Percentiles rank a stretch among this genome's conserved stretches.
Conservation (phyloP, 2,329 filamentous ascomycete species). For the Colletotrichum higginsianum region DNA sequence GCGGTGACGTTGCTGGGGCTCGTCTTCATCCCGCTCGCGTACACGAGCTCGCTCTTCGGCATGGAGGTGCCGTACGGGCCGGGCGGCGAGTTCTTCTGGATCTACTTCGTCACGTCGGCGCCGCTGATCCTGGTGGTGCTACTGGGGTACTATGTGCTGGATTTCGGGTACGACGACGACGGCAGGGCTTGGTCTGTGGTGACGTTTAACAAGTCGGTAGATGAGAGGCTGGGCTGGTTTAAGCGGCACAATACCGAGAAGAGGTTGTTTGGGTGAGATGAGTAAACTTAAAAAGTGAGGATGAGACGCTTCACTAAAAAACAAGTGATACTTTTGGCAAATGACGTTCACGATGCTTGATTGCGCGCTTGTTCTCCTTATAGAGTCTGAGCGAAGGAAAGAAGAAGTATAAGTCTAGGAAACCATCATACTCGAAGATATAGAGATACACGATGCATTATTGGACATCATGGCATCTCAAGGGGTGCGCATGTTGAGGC, state of each 20-base stretch:
- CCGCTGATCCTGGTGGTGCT: constrained; percentile 44
- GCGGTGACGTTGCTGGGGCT: constrained; percentile 46
- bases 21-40: constrained; percentile 47
- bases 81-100: constrained; percentile 43
- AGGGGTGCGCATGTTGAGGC: too few species aligned
- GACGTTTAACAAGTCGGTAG: constrained; percentile 33
- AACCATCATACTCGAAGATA: too few species aligned
- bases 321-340: too few species aligned
- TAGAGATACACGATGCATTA: too few species aligned
- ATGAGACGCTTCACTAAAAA: background rate
- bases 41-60: constrained; percentile 44
- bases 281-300: background rate
- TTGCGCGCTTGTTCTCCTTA: too few species aligned
- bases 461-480: too few species aligned
- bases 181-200: constrained; percentile 44
- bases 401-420: too few species aligned
- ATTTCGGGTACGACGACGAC: constrained; percentile 46
- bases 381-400: too few species aligned
- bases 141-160: constrained; percentile 43
- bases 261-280: background rate
- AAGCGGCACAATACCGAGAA: background rate
- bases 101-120: constrained; percentile 44
- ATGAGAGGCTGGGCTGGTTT: constrained; percentile 15
- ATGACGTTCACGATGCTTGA: too few species aligned
- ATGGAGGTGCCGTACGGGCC: constrained; percentile 45